phyloP scores from a whole-genome alignment of 176 grass and related monocot genomes.

The Ensete glaucum region DNA sequence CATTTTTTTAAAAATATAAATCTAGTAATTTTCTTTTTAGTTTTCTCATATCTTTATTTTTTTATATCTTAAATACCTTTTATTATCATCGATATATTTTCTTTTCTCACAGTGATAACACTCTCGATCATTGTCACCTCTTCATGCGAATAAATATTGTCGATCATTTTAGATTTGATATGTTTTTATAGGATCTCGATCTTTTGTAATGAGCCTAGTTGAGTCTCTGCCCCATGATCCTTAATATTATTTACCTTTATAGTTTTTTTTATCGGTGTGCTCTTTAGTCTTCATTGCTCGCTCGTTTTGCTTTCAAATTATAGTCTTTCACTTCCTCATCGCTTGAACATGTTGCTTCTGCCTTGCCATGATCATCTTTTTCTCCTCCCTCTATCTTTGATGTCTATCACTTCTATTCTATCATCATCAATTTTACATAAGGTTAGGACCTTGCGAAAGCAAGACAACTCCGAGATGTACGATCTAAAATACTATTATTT shows the following conservation, averaged over 20 bases:
- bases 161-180: constrained; percentile 25
- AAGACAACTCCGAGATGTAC: no score
- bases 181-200: constrained; percentile 53
- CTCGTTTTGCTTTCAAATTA: constrained; percentile 65
- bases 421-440: constrained; percentile 42
- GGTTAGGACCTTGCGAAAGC: no score
- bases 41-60: no score
- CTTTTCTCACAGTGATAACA: no score
- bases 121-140: neutral
- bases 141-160: neutral
- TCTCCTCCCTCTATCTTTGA: constrained; percentile 53
- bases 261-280: constrained; percentile 64
- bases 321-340: constrained; percentile 68
- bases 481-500: no score
- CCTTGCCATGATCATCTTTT: constrained; percentile 45
- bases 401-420: constrained; percentile 61
- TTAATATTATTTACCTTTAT: constrained; percentile 59
- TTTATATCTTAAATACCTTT: no score
- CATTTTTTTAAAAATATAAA: no score
- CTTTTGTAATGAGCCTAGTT: constrained; percentile 58
- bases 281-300: constrained; percentile 74
- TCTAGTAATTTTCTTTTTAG: no score
- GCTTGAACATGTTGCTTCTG: constrained; percentile 39
- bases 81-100: rapidly evolving
- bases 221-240: constrained; percentile 45